Percentiles rank a stretch among this genome's conserved stretches.
Evolutionary conservation across 768 basidiomycete species (phyloP).

Genomic region (Lactarius indigo): DNA sequence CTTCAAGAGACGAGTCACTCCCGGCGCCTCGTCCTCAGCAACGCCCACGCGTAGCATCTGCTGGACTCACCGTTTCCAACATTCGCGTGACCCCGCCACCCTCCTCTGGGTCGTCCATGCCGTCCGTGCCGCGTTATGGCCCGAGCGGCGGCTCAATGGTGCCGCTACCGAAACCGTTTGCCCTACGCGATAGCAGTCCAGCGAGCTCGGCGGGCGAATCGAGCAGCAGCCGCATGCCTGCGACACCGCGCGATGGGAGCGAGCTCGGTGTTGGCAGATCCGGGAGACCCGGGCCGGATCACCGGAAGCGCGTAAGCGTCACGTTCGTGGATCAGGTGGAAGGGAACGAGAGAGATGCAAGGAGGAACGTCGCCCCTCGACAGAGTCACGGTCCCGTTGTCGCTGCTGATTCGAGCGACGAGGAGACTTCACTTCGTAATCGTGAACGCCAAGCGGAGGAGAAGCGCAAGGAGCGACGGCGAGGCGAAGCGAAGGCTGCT

Average conservation of each 20-base stretch:
- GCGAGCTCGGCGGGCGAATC: conserved; percentile 85
- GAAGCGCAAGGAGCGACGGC: conserved; percentile 66
- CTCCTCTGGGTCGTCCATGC: not conserved
- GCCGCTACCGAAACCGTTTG: conserved; percentile 53
- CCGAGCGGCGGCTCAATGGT: not conserved
- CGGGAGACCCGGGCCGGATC: conserved; percentile 30
- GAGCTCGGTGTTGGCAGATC: conserved; percentile 39
- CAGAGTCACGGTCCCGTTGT: not conserved
- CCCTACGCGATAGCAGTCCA: conserved; percentile 57
- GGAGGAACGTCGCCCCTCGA: conserved; percentile 16
- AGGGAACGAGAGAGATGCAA: conserved; percentile 32
- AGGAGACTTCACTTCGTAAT: not conserved
- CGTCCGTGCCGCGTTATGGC: conserved; percentile 2
- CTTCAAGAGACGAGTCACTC: conserved; percentile 11
- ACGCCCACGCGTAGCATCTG: not conserved
- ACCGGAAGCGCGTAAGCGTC: conserved; percentile 59
- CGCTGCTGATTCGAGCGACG: conserved; percentile 12
- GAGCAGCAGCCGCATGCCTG: conserved; percentile 69
- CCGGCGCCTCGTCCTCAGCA: conserved; percentile 6
- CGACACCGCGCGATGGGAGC: conserved; percentile 78
- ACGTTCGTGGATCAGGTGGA: conserved; percentile 58
- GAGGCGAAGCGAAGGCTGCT: conserved; percentile 81
- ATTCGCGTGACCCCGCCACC: conserved; percentile 14
- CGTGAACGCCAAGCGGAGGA: conserved; percentile 40
- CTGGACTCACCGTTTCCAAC: conserved; percentile 15